Percentiles rank a stretch among this genome's conserved stretches.
Conservation (phyloP, 306 rosid genomes). For the Benincasa hispida region DNA sequence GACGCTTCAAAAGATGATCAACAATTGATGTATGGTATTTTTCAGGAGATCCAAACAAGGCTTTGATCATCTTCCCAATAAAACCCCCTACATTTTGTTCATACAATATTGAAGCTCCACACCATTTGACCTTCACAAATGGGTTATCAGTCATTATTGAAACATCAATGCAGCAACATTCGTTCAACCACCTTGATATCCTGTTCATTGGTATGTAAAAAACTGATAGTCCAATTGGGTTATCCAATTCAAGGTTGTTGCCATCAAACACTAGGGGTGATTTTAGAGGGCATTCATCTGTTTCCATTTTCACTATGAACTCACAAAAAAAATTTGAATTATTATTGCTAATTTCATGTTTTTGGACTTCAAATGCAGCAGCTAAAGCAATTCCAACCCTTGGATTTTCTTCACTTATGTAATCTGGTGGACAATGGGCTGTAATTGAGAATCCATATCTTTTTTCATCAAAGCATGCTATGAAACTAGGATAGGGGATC, state of each 20-base stretch:
- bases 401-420: not conserved
- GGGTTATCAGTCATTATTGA: not conserved
- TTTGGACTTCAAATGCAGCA: not conserved
- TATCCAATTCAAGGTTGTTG: not conserved
- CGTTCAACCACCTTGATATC: not conserved
- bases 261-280: not conserved
- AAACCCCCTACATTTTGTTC: conserved; percentile 1
- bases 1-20: conserved; percentile 5
- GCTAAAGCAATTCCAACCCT: conserved; percentile 13
- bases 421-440: not conserved
- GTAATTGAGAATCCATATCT: not conserved
- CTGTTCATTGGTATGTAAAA: conserved; percentile 1
- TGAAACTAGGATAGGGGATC: not conserved
- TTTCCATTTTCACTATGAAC: not conserved
- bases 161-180: not conserved
- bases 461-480: not conserved
- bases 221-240: not conserved
- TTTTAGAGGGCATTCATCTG: conserved; percentile 3
- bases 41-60: not conserved
- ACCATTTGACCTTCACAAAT: not conserved
- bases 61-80: not conserved
- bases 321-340: not conserved
- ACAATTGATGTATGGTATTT: not conserved
- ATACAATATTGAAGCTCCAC: not conserved
- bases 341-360: not conserved